These are phyloP conservation scores for Fusarium lyarnte DNA, from an alignment of 2,329 filamentous ascomycete species.

Conservation along the genomic window DNA sequence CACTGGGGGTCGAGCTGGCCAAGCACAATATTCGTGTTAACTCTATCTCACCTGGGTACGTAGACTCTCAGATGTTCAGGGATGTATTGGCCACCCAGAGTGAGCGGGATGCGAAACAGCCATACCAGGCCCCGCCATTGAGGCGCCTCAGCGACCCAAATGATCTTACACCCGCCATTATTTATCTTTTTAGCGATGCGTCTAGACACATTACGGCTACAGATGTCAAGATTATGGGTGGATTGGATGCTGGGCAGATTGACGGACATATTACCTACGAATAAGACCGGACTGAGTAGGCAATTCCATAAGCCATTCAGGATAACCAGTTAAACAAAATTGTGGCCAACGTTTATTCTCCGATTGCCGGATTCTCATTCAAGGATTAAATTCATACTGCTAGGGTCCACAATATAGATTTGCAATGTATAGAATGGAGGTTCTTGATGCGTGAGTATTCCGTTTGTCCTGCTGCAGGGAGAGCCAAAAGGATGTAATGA, in stretches of 20 bases:
- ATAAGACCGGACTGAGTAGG: not conserved
- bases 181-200: conserved; percentile 56
- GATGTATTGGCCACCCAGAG: conserved; percentile 40
- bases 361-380: not conserved
- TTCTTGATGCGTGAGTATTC: not conserved
- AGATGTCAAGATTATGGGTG: conserved; percentile 56
- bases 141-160: conserved; percentile 52
- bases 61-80: conserved; percentile 49
- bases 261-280: not conserved
- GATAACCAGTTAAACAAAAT: fast-evolving
- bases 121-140: conserved; percentile 46
- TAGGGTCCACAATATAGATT: not conserved
- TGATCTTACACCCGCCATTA: conserved; percentile 48
- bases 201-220: conserved; percentile 53
- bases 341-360: fast-evolving
- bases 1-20: conserved; percentile 50
- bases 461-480: not conserved
- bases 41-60: conserved; percentile 50
- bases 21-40: conserved; percentile 50
- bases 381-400: not conserved
- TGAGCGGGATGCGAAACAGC: conserved; percentile 46
- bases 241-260: conserved; percentile 37
- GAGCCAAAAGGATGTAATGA: no score
- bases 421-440: not conserved
- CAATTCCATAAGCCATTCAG: fast-evolving